phyloP scores from a whole-genome alignment of 2,329 filamentous ascomycete genomes.

The Chaetomium strumarium region DNA sequence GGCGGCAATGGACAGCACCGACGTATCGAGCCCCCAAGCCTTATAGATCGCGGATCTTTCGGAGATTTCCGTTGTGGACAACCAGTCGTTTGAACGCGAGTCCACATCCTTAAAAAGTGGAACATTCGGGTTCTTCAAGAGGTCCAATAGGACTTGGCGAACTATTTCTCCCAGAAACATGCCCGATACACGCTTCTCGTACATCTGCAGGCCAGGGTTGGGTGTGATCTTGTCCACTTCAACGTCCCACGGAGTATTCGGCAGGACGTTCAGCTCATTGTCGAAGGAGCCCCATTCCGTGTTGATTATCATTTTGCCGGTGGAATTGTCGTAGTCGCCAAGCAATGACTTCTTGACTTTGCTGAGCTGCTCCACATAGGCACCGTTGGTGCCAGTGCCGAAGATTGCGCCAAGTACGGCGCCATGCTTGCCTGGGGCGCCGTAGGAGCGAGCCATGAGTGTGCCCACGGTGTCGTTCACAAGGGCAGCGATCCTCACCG shows the following conservation, averaged over 20 bases:
- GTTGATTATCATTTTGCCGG: constrained; percentile 95
- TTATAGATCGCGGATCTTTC: constrained; percentile 62
- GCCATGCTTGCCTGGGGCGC: constrained; percentile 77
- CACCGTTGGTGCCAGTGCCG: constrained; percentile 94
- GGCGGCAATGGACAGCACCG: constrained; percentile 81
- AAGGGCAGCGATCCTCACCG: constrained; percentile 88
- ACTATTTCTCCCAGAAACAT: constrained; percentile 98
- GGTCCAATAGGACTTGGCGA: constrained; percentile 65
- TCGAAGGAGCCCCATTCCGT: constrained; percentile 99
- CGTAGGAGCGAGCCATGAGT: constrained; percentile 95
- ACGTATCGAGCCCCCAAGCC: constrained; percentile 86
- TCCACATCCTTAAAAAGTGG: constrained; percentile 72
- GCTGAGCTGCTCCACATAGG: constrained; percentile 86
- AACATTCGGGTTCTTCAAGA: constrained; percentile 61
- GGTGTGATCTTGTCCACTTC: constrained; percentile 72
- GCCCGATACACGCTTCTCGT: constrained; percentile 95
- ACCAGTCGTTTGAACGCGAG: constrained; percentile 63
- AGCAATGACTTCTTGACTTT: constrained; percentile 74
- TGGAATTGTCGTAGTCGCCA: constrained; percentile 68
- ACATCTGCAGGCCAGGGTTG: constrained; percentile 96
- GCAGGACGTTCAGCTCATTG: constrained; percentile 82
- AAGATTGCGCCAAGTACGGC: constrained; percentile 96
- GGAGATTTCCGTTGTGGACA: constrained; percentile 63
- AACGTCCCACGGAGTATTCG: constrained; percentile 76
- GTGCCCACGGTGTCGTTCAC: constrained; percentile 98